Conservation (phyloP, 495 filamentous ascomycete species). For the Penicillium diatomitis region DNA sequence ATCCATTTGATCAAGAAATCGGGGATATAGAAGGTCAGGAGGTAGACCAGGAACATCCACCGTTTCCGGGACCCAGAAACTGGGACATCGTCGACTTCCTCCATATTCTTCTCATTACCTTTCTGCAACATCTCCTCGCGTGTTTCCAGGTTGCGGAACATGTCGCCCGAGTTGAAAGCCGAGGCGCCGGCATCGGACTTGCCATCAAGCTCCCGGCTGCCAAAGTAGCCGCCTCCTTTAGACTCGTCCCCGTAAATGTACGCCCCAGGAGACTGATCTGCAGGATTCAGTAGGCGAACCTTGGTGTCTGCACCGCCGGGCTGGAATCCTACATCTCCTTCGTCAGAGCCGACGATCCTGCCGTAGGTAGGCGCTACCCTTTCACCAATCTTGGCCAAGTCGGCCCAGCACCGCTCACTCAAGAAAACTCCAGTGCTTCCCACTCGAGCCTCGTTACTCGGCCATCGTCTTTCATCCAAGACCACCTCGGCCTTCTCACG, state of each 20-base stretch:
- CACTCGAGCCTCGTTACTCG: constrained; percentile 79
- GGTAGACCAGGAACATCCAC: constrained; percentile 82
- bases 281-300: constrained; percentile 54
- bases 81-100: constrained; percentile 75
- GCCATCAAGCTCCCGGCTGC: constrained; percentile 70
- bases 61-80: constrained; percentile 78
- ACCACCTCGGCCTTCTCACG: constrained; percentile 85
- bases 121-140: constrained; percentile 88
- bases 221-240: constrained; percentile 64
- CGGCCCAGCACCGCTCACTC: constrained; percentile 89
- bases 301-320: constrained; percentile 52
- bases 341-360: constrained; percentile 39
- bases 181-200: constrained; percentile 86
- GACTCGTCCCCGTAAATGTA: constrained; percentile 63
- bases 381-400: constrained; percentile 71
- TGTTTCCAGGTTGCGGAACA: constrained; percentile 96
- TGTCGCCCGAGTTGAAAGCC: constrained; percentile 82
- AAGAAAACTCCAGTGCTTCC: constrained; percentile 92
- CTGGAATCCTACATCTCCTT: constrained; percentile 33
- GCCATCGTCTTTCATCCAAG: constrained; percentile 84
- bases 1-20: constrained; percentile 71
- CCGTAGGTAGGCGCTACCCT: constrained; percentile 47
- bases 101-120: constrained; percentile 80
- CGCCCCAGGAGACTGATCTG: constrained; percentile 48
- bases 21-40: constrained; percentile 80